A percentile compares a stretch with the other conserved stretches of the same genome.
Evolutionary conservation across 2,329 filamentous ascomycete species (phyloP).

Genomic region (Aspergillus sp.): DNA sequence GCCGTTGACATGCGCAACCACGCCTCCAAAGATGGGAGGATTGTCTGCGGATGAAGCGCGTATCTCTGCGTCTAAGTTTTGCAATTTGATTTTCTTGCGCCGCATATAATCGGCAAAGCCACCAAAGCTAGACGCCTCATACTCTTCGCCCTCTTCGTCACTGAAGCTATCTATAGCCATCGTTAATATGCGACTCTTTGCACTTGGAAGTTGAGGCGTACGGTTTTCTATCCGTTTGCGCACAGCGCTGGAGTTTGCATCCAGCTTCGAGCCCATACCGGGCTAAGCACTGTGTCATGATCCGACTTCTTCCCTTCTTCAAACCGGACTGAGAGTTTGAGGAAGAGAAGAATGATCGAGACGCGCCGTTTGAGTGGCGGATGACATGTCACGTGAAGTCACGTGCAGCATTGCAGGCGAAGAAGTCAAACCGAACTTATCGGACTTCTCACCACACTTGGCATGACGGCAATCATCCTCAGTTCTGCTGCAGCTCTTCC

Average conservation of each 20-base stretch:
- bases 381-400: background rate
- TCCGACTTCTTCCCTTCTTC: constrained; percentile 1
- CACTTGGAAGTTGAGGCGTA: constrained; percentile 17
- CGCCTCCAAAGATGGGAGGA: constrained; percentile 79
- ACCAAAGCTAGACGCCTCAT: constrained; percentile 76
- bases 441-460: too few species aligned
- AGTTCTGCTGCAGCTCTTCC: too few species aligned
- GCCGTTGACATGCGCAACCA: constrained; percentile 87
- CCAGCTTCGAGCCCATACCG: constrained; percentile 56
- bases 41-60: constrained; percentile 62
- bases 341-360: too few species aligned
- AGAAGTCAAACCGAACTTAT: too few species aligned
- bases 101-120: constrained; percentile 89
- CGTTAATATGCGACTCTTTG: constrained; percentile 1
- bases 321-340: background rate
- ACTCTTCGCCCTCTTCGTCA: constrained; percentile 83
- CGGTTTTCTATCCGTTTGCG: constrained; percentile 58
- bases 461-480: too few species aligned
- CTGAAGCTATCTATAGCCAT: constrained; percentile 58
- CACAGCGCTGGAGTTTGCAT: constrained; percentile 53
- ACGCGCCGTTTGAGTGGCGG: background rate
- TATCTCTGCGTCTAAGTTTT: constrained; percentile 82
- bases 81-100: constrained; percentile 93
- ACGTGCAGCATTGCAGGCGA: too few species aligned
- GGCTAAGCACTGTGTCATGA: constrained; percentile 17